A percentile compares a stretch with the other conserved stretches of the same genome.
These are phyloP conservation scores for Erysimum cheiri DNA, from an alignment of 441 rosid genomes.

Conservation along the genomic window DNA sequence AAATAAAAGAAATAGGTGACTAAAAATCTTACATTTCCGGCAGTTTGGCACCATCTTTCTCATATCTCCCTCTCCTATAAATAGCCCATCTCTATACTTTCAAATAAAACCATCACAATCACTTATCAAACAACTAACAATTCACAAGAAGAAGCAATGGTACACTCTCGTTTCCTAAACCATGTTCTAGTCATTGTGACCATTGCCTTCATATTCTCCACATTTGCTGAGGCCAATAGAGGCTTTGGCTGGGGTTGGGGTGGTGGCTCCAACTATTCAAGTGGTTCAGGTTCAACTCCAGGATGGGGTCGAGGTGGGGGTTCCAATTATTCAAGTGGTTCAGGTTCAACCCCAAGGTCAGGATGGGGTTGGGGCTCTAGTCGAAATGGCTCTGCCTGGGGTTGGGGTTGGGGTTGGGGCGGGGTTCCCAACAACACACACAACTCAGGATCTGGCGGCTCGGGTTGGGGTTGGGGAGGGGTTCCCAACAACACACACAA, in stretches of 20 bases:
- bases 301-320: constrained; percentile 44
- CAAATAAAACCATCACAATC: constrained; percentile 27
- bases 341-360: constrained; percentile 5
- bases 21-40: constrained; percentile 16
- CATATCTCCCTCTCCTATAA: constrained; percentile 26
- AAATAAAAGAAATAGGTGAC: no score
- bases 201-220: constrained; percentile 43
- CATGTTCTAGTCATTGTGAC: constrained; percentile 44
- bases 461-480: no score
- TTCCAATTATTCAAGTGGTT: constrained; percentile 36
- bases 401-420: constrained; percentile 34
- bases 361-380: constrained; percentile 37
- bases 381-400: constrained; percentile 25
- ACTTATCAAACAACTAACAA: constrained; percentile 11
- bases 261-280: constrained; percentile 30
- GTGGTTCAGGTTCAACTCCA: constrained; percentile 33
- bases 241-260: constrained; percentile 40
- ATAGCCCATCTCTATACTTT: constrained; percentile 16
- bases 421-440: no score
- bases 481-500: constrained; percentile 36
- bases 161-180: constrained; percentile 19
- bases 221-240: constrained; percentile 42
- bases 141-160: constrained; percentile 41
- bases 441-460: no score
- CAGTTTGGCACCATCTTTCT: constrained; percentile 24